Evolutionary conservation across 2,329 filamentous ascomycete species (phyloP).

Genomic region (Pseudocercospora fijiensis): DNA sequence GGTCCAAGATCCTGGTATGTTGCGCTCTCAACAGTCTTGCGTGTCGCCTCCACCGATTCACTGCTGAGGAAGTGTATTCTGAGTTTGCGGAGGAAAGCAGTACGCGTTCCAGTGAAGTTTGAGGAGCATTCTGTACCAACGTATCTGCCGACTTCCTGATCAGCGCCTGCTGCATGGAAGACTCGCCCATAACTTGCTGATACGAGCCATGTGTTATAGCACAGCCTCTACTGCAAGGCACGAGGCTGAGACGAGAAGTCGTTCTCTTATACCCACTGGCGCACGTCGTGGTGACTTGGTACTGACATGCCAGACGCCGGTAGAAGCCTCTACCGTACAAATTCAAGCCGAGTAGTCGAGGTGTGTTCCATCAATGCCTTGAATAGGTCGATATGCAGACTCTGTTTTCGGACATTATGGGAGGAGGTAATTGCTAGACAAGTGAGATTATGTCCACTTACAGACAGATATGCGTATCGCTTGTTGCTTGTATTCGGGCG

Average conservation of each 20-base stretch:
- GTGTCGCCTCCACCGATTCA: neutral
- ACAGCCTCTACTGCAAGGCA: neutral
- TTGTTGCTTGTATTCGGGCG: neutral
- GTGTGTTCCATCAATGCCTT: neutral
- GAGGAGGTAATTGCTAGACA: neutral
- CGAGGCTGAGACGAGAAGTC: neutral
- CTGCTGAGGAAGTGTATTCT: neutral
- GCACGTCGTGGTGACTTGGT: neutral
- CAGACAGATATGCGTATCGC: neutral
- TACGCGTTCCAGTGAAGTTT: neutral
- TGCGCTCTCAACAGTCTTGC: neutral
- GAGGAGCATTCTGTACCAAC: neutral
- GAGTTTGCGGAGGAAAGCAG: neutral
- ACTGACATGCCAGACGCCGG: neutral
- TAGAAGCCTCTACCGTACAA: no score
- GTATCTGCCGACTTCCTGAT: neutral
- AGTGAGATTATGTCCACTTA: neutral
- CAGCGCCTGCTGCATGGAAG: neutral
- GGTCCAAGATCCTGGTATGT: neutral
- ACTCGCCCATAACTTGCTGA: neutral
- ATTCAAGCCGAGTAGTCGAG: neutral
- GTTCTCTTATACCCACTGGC: neutral
- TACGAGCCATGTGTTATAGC: neutral
- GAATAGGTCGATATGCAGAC: neutral
- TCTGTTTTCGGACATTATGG: neutral